Evolutionary conservation across 306 rosid species (phyloP).

Genomic region (Arachis hypogaea): DNA sequence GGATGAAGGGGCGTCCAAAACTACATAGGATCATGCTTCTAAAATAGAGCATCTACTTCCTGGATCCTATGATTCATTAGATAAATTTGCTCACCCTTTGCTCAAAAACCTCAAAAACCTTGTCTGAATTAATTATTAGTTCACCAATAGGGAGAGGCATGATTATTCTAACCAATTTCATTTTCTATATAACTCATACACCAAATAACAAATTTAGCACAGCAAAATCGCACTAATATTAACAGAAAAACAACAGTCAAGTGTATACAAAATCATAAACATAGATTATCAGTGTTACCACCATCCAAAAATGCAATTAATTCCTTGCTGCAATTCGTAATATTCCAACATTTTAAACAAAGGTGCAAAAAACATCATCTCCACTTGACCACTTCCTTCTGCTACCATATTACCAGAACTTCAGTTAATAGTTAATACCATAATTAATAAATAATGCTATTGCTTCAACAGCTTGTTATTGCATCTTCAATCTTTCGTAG

Average conservation of each 20-base stretch:
- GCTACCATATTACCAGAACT: background rate
- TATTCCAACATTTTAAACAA: slow-evolving; percentile 18
- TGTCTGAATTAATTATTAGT: slow-evolving; percentile 10
- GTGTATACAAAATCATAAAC: background rate
- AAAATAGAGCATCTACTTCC: slow-evolving; percentile 13
- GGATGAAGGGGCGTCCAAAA: slow-evolving; percentile 20
- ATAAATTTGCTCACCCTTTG: background rate
- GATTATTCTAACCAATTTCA: slow-evolving; percentile 13
- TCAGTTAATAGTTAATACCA: slow-evolving; percentile 9
- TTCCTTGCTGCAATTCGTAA: slow-evolving; percentile 2
- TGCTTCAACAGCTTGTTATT: slow-evolving; percentile 1
- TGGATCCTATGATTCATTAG: slow-evolving; percentile 27
- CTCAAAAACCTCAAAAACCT: slow-evolving; percentile 18
- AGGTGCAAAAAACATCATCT: slow-evolving; percentile 12
- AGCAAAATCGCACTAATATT: background rate
- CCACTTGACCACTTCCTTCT: background rate
- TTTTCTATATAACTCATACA: slow-evolving; percentile 8
- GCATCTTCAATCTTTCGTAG: slow-evolving; percentile 2
- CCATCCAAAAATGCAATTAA: slow-evolving; percentile 1
- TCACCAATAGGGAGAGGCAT: slow-evolving; percentile 12
- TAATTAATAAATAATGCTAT: background rate
- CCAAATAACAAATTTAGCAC: slow-evolving; percentile 29
- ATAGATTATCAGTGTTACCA: slow-evolving; percentile 16
- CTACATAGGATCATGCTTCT: slow-evolving; percentile 19
- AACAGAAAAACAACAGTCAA: slow-evolving; percentile 9